phyloP scores from a whole-genome alignment of 192 early-diverging fungal species.

The Entomortierella parvispora region DNA sequence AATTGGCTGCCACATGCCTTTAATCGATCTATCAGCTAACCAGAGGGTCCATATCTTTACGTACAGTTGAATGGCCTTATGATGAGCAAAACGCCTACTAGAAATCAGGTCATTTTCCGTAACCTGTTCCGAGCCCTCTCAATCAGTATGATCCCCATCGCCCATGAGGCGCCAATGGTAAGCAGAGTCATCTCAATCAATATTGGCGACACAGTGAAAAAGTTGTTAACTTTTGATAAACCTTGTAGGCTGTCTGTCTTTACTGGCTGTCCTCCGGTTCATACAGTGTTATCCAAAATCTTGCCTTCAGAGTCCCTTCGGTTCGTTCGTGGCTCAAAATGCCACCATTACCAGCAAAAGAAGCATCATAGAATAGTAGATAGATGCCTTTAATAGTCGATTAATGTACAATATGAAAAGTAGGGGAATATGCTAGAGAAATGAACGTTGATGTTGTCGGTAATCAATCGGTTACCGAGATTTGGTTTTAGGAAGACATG shows the following conservation, averaged over 20 bases:
- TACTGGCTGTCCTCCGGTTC: conserved; percentile 79
- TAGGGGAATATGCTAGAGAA: neutral
- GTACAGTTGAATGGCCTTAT: conserved; percentile 55
- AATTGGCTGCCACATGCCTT: neutral
- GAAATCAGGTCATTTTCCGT: conserved; percentile 53
- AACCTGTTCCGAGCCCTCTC: conserved; percentile 66
- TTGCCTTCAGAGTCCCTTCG: conserved; percentile 59
- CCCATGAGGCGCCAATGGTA: conserved; percentile 73
- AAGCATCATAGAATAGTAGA: conserved; percentile 8
- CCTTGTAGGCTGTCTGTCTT: conserved; percentile 63
- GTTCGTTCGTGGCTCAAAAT: conserved; percentile 47
- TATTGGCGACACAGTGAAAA: neutral
- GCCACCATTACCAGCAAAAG: conserved; percentile 25
- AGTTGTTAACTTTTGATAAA: neutral
- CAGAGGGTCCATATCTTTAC: neutral
- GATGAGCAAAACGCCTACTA: conserved; percentile 50
- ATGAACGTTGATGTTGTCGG: neutral
- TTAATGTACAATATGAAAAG: conserved; percentile 27
- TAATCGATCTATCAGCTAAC: neutral
- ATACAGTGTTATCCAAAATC: conserved; percentile 72
- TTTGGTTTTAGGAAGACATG: conserved; percentile 16
- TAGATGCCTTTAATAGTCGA: no score
- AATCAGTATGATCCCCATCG: conserved; percentile 71
- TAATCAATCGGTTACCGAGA: neutral
- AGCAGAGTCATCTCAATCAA: neutral